A percentile compares a stretch with the other conserved stretches of the same genome.
Conservation (phyloP, 352 stramenopile species). For the Globisporangium acanthophoron region DNA sequence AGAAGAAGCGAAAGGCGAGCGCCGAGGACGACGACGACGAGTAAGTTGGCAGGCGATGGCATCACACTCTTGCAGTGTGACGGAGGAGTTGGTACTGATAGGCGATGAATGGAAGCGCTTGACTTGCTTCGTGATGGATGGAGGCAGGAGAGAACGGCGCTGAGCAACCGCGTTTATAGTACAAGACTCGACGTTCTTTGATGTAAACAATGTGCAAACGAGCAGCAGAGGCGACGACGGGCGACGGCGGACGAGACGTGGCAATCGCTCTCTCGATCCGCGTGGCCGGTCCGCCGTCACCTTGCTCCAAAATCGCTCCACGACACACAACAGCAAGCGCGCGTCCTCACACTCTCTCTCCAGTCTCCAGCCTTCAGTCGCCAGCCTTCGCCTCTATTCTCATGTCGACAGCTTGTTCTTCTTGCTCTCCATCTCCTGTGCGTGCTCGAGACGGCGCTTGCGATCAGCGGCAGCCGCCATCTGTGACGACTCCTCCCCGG, state of each 20-base stretch:
- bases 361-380: not conserved
- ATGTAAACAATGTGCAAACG: not conserved
- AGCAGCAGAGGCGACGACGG: not conserved
- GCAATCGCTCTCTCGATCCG: not conserved
- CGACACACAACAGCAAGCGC: not conserved
- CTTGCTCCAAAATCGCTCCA: slow-evolving; percentile 1
- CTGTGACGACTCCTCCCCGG: slow-evolving; percentile 58
- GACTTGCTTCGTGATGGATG: not conserved
- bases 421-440: slow-evolving; percentile 31
- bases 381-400: slow-evolving; percentile 3
- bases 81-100: not conserved
- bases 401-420: slow-evolving; percentile 54
- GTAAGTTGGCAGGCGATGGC: not conserved
- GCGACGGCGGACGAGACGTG: not conserved
- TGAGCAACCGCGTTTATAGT: slow-evolving; percentile 6
- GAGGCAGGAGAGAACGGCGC: not conserved
- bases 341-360: not conserved
- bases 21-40: slow-evolving; percentile 8
- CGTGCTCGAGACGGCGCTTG: slow-evolving; percentile 48
- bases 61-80: not conserved
- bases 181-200: slow-evolving; percentile 1
- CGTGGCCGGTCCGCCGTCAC: not conserved
- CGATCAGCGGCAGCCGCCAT: slow-evolving; percentile 36
- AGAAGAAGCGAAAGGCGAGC: slow-evolving; percentile 11
- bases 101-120: not conserved